Base-by-base conservation (phyloP, 2,329 filamentous ascomycete genomes). In the Pseudocercospora pini-densiflorae region DNA sequence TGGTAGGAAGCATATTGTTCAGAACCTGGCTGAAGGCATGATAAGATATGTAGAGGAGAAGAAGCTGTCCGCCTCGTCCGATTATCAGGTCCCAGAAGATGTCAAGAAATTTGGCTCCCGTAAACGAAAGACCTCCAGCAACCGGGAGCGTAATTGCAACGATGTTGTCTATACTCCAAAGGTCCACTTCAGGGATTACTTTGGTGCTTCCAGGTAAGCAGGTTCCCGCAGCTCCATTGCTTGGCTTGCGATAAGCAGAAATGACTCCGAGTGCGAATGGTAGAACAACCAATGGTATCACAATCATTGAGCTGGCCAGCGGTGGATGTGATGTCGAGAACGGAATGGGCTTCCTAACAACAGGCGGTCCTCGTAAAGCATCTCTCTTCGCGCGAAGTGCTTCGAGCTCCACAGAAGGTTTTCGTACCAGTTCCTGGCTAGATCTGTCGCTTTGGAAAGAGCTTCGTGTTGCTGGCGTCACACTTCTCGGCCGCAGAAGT, bases 91-190 rank as follows among this genome's bases (percentile, higher is more conserved):
- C 65, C 61, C 65, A 67, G 36, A 29, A 23, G 14, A 63, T 40
- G 16, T 67, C 65, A 10, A 67, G 61, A 16, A 60, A 29, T 12
- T 67, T 67, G 6, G 57, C 65, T n/a, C n/a, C 36, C 0, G 65
- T 47, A 51, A 67, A 67, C 12, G 65, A 61, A 21, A 61, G 51
- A 3, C 24, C 24, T n/a, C 27, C 27, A 27, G 16, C 24, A 12
- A 31, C 24, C 12, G 51, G 51, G 7, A 55, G 24, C 12, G 51
- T 55, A 23, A 55, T 55, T 19, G 27, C 51, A 27, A 55, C 51
- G 24, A 55, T 55, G 27, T 55, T 55, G 7, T 24, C 24, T 27
- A 55, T 24, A 31, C 12, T 31, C 51, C 51, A 55, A 31, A 19
- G 51, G 31, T 55, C 16, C 23, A 55, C 27, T 31, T 31, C 24